Evolutionary conservation across 768 basidiomycete species (phyloP), one percentile per base, ranked within the genome.

Genomic region (Filobasidium floriforme): DNA sequence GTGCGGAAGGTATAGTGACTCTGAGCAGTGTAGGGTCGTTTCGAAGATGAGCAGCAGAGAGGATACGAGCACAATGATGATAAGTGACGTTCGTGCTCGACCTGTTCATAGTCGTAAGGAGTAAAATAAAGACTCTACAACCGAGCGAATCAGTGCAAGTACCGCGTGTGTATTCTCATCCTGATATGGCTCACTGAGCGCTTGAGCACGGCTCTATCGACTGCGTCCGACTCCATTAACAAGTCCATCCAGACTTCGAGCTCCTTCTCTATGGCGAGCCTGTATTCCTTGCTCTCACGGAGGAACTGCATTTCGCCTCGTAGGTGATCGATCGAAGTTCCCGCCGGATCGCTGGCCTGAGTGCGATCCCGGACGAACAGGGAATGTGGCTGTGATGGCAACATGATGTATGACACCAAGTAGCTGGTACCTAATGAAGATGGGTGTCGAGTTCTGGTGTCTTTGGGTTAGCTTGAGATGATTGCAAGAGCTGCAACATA

Each of bases 21-120:
- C 10, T 52, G 24, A 7, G 72, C 54, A 32, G 68, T 66, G 67
- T 71, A 77, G 19, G 72, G 71, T 28, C 60, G 66, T 7, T 19
- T 19, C 0, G 76, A 74, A 0, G 64, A 54, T 26, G 75, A 75
- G 4, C 70, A 52, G 41, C 76, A 77, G 2, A 66, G 41, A 1
- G 75, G 73, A 51, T 77, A 77, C 4, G 74, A 76, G 66, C 76
- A 77, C 41, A 72, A 59, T 1, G 28, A 32, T 60, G 72, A 72
- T 11, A 77, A 70, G 55, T 77, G 76, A 32, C 76, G 66, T 67
- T 77, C 76, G 60, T 75, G 75, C 14, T 63, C 65, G 28, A 74
- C 68, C 60, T 73, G 71, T 19, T 65, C 66, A 59, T 76, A 77
- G 64, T 74, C 73, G 6, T 67, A 61, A 7, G 73, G 71, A 28